Conservation (phyloP, 2,329 filamentous ascomycete genomes). For the Dryadomyces quercivorus region DNA sequence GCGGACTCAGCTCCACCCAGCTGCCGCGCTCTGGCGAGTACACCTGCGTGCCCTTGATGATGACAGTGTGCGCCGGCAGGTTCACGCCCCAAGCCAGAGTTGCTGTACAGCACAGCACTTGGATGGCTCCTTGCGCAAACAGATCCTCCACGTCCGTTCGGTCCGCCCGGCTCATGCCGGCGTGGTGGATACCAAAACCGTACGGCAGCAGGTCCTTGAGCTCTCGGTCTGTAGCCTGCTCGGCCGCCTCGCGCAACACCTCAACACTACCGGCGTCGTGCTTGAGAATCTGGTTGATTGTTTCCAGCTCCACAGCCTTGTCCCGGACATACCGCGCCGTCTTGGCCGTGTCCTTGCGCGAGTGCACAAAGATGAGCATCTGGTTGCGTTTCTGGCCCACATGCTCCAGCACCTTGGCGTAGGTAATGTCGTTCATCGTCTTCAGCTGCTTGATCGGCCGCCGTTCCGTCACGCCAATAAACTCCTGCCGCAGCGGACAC, state of each 20-base stretch:
- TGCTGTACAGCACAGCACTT: slow-evolving; percentile 92
- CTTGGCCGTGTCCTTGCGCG: slow-evolving; percentile 94
- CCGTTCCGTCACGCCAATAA: slow-evolving; percentile 92
- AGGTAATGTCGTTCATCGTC: slow-evolving; percentile 98
- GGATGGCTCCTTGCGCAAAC: slow-evolving; percentile 80
- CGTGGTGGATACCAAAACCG: slow-evolving; percentile 96
- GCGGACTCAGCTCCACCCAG: slow-evolving; percentile 94
- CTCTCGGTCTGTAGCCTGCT: slow-evolving; percentile 70
- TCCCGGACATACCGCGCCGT: slow-evolving; percentile 93
- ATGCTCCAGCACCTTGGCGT: slow-evolving; percentile 93
- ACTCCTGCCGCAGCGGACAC: slow-evolving; percentile 91
- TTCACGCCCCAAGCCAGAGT: slow-evolving; percentile 99
- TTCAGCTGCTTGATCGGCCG: slow-evolving; percentile 98
- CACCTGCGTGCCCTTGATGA: slow-evolving; percentile 96
- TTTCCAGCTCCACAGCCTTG: slow-evolving; percentile 93
- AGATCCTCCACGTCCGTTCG: slow-evolving; percentile 90
- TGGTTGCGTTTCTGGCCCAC: slow-evolving; percentile 88
- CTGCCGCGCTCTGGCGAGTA: slow-evolving; percentile 98
- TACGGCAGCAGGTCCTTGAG: slow-evolving; percentile 92
- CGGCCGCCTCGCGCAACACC: slow-evolving; percentile 74
- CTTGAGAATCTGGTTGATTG: slow-evolving; percentile 87
- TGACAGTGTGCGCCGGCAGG: slow-evolving; percentile 90
- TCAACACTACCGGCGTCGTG: slow-evolving; percentile 87
- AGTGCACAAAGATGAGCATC: slow-evolving; percentile 98
- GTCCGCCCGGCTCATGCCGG: slow-evolving; percentile 92